Conservation (phyloP, 1,284 basidiomycete genomes). For the Wallemia mellicola region DNA sequence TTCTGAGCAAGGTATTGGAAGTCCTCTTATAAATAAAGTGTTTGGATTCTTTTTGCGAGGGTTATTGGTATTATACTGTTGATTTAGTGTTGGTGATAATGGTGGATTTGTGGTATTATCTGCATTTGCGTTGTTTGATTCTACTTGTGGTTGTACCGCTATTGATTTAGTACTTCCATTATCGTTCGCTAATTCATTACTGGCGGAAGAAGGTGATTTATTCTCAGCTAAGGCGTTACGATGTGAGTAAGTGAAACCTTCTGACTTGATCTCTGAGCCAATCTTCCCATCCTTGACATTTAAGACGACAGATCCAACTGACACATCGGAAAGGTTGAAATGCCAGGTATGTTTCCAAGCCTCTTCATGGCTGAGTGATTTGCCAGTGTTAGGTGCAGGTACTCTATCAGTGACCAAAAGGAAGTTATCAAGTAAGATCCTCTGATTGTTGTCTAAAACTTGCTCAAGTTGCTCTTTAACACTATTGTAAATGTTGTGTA, state of each 20-base stretch:
- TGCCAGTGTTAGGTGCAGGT: conserved; percentile 29
- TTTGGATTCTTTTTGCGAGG: conserved; percentile 39
- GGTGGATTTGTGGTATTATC: not conserved
- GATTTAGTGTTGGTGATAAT: conserved; percentile 5
- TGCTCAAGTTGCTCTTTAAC: conserved; percentile 73
- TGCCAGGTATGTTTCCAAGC: conserved; percentile 98
- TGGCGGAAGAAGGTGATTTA: conserved; percentile 2
- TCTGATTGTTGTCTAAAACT: conserved; percentile 73
- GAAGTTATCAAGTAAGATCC: conserved; percentile 63
- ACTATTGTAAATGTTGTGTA: conserved; percentile 74
- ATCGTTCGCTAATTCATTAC: conserved; percentile 3
- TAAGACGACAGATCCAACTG: conserved; percentile 59
- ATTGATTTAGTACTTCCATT: no score
- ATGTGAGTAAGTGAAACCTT: conserved; percentile 1
- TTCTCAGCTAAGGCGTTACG: conserved; percentile 2
- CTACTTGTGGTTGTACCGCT: no score
- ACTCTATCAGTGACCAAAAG: conserved; percentile 53
- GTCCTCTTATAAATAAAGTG: conserved; percentile 46
- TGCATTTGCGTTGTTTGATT: no score
- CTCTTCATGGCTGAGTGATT: conserved; percentile 34
- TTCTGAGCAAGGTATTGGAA: conserved; percentile 29
- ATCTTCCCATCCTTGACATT: conserved; percentile 28
- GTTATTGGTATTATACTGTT: conserved; percentile 22
- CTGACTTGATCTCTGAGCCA: not conserved
- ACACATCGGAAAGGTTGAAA: conserved; percentile 87